These are phyloP conservation scores for Candida tetrigidarum DNA, from an alignment of 1,139 yeast species.

Conservation along the genomic window DNA sequence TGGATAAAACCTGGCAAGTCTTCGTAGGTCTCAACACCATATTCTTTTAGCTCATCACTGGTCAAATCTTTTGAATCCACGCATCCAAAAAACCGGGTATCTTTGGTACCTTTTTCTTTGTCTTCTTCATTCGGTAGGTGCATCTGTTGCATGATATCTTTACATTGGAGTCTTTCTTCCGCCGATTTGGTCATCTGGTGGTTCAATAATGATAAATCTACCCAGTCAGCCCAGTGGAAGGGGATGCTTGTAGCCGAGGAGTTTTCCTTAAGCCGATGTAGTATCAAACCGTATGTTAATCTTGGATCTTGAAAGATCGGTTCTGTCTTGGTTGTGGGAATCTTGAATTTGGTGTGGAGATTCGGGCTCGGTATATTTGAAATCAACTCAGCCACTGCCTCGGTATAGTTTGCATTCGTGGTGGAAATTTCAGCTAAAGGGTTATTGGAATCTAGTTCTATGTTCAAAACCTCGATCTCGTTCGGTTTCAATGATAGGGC, in stretches of 20 bases:
- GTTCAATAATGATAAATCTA: constrained; percentile 35
- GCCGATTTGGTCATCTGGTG: constrained; percentile 32
- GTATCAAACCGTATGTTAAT: constrained; percentile 12
- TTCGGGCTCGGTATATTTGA: constrained; percentile 8
- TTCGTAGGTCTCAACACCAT: constrained; percentile 21
- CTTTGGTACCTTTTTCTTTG: constrained; percentile 4
- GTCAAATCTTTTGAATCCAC: constrained; percentile 21
- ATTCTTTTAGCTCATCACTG: constrained; percentile 18
- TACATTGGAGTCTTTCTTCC: constrained; percentile 24
- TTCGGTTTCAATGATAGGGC: neutral
- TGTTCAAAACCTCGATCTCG: constrained; percentile 2
- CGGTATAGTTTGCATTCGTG: constrained; percentile 13
- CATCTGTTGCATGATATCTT: constrained; percentile 11
- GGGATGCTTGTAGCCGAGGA: constrained; percentile 30
- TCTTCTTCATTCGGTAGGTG: constrained; percentile 3
- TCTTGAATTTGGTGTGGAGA: constrained; percentile 4
- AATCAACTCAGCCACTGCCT: constrained; percentile 11
- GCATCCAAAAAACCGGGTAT: constrained; percentile 18
- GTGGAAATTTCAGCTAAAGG: constrained; percentile 13
- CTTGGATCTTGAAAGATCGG: constrained; percentile 13
- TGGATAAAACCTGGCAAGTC: constrained; percentile 26
- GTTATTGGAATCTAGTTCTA: constrained; percentile 8
- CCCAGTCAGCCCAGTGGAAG: constrained; percentile 31
- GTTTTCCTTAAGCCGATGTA: constrained; percentile 4
- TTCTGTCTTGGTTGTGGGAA: constrained; percentile 1